Conservation (phyloP, 2,329 filamentous ascomycete species). For the Fusarium circinatum region DNA sequence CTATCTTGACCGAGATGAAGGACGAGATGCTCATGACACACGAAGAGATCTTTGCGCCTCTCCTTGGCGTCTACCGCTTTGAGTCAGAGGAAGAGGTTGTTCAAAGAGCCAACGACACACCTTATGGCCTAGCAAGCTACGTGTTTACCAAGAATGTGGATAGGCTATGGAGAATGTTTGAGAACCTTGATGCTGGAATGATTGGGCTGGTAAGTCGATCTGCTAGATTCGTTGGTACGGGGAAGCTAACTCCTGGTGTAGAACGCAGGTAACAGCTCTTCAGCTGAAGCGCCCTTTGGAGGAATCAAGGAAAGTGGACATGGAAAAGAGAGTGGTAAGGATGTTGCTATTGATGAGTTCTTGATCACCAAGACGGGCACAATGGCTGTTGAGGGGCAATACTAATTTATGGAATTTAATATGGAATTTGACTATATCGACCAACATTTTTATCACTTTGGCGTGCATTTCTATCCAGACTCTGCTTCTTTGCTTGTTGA, state of each 20-base stretch:
- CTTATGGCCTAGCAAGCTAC: slow-evolving; percentile 18
- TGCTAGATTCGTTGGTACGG: fast-evolving
- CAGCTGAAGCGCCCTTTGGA: slow-evolving; percentile 51
- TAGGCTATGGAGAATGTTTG: slow-evolving; percentile 22
- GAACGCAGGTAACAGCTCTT: slow-evolving; percentile 40
- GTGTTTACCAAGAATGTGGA: slow-evolving; percentile 29
- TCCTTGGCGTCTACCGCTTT: slow-evolving; percentile 21
- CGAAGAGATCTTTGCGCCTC: slow-evolving; percentile 32
- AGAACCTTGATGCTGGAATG: slow-evolving; percentile 35
- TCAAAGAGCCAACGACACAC: slow-evolving; percentile 21
- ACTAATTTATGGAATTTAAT: neutral
- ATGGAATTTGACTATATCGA: fast-evolving
- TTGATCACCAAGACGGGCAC: slow-evolving; percentile 53
- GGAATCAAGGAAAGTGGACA: slow-evolving; percentile 29
- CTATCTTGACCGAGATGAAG: slow-evolving; percentile 14
- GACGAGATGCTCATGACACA: slow-evolving; percentile 13
- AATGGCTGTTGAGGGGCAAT: neutral
- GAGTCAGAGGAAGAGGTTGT: slow-evolving; percentile 28
- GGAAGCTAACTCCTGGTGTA: neutral
- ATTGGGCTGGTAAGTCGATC: slow-evolving; percentile 11
- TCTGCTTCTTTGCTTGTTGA: neutral
- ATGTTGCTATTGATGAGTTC: slow-evolving; percentile 56
- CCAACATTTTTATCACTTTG: fast-evolving
- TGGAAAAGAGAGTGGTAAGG: slow-evolving; percentile 50
- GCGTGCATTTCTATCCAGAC: neutral